Evolutionary conservation across 2,329 filamentous ascomycete genomes (phyloP), one percentile per base, ranked within the genome.

Genomic region (Cercospora sp.): DNA sequence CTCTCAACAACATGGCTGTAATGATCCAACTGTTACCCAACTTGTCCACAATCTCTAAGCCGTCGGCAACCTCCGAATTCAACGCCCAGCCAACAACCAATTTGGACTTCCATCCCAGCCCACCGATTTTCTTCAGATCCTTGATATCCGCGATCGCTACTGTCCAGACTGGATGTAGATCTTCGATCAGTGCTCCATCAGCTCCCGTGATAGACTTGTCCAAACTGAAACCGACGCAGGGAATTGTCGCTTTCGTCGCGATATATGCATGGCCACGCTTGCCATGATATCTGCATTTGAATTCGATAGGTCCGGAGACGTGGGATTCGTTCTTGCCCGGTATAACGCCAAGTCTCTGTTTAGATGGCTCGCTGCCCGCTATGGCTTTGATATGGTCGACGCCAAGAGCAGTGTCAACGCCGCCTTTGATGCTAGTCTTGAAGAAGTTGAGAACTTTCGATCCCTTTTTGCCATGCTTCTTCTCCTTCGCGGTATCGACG

Each of bases 21-120:
- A 95, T 78, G 63, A 87, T 86, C 67, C 84, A 86, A 62, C 81
- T 82, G 16, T 85, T 80, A 0, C 89, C 87, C 13, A 79, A 79
- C 64, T 82, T 82, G n/a, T 88, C 87, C 28, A 82, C 81, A 70
- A 94, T 87, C 71, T 91, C 84, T 71, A 96, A 73, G 0, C 91
- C 91, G 80, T 95, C 92, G 0, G 90, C 87, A 31, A 95, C 87
- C 77, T 94, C 89, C 59, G 88, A 84, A 0, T 88, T 86, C 74
- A 92, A 85, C 0, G 90, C 89, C 91, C 92, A 93, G 0, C 92
- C 91, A 0, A 95, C 90, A 1, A 95, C 85, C 60, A 95, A 80
- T 81, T 93, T 94, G 1, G 89, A 88, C 80, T 95, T 96, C 92
- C 92, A 96, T 0, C 92, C 91, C 39, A 94, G 83, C 0, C 92